phyloP scores from a whole-genome alignment of 352 stramenopile genomes.

The Pythium folliculosum region DNA sequence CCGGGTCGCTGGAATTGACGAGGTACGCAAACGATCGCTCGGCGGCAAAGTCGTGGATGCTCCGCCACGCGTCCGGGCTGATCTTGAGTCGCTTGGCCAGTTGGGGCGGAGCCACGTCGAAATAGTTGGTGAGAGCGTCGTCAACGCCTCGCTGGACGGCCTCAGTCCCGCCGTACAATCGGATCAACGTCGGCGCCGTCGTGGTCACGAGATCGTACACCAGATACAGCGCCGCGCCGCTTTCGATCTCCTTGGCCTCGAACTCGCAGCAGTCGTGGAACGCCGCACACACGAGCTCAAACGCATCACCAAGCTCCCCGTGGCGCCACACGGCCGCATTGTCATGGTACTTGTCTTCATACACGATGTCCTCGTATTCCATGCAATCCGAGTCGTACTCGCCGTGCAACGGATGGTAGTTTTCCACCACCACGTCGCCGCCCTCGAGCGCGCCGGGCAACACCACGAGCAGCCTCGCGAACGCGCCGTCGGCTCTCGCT shows the following conservation, averaged over 20 bases:
- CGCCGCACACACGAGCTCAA: background rate
- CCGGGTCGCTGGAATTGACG: background rate
- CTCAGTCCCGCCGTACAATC: background rate
- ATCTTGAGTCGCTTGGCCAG: background rate
- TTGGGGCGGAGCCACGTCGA: background rate
- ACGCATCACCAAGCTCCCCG: background rate
- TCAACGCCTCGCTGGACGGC: background rate
- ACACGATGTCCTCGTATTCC: background rate
- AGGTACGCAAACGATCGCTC: slow-evolving; percentile 6
- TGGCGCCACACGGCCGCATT: background rate
- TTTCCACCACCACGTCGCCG: background rate
- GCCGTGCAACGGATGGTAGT: no score
- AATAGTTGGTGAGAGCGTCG: background rate
- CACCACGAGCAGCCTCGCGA: background rate
- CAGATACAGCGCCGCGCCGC: background rate
- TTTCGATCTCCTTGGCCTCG: background rate
- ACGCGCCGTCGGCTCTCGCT: background rate
- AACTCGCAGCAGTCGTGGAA: slow-evolving; percentile 2
- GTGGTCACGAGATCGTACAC: slow-evolving; percentile 2
- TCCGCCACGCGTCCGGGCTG: background rate
- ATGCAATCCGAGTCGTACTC: no score
- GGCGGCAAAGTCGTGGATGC: slow-evolving; percentile 3
- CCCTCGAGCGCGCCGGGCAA: background rate
- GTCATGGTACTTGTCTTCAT: background rate
- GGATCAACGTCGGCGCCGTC: background rate